phyloP scores from a whole-genome alignment of 805 yeast genomes.

The Sugiyamaella boreocaroliniensis region DNA sequence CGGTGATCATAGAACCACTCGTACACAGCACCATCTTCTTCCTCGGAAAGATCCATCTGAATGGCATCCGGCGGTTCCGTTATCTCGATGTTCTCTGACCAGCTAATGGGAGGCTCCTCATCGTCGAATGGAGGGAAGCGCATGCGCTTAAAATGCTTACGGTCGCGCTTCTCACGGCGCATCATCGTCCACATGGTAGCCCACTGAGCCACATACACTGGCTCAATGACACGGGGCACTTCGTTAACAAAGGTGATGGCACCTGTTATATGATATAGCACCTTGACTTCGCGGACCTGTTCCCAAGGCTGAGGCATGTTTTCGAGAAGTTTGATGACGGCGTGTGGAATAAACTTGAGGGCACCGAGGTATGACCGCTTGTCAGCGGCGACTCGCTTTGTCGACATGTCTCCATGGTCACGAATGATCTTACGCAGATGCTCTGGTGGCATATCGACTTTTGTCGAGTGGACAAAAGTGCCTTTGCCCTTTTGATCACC shows the following conservation, averaged over 20 bases:
- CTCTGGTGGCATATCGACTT: slow-evolving; percentile 87
- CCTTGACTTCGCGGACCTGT: slow-evolving; percentile 72
- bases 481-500: slow-evolving; percentile 32
- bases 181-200: slow-evolving; percentile 85
- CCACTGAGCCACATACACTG: slow-evolving; percentile 93
- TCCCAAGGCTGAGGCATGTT: slow-evolving; percentile 99
- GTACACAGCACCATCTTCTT: slow-evolving; percentile 51
- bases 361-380: slow-evolving; percentile 86
- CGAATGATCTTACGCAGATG: slow-evolving; percentile 78
- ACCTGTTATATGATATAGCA: slow-evolving; percentile 83
- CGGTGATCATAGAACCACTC: slow-evolving; percentile 79
- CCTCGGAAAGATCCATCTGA: slow-evolving; percentile 54
- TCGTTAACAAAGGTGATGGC: slow-evolving; percentile 95
- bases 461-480: slow-evolving; percentile 49
- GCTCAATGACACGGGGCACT: slow-evolving; percentile 84
- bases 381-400: slow-evolving; percentile 71
- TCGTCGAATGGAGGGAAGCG: slow-evolving; percentile 95
- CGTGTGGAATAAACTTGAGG: slow-evolving; percentile 92
- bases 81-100: slow-evolving; percentile 71
- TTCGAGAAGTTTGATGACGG: slow-evolving; percentile 78
- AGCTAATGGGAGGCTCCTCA: slow-evolving; percentile 87
- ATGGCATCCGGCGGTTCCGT: slow-evolving; percentile 69
- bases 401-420: slow-evolving; percentile 80
- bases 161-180: slow-evolving; percentile 90
- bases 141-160: slow-evolving; percentile 85